Evolutionary conservation across 345 rosid species (phyloP).

Genomic region (Nephelium lappaceum): DNA sequence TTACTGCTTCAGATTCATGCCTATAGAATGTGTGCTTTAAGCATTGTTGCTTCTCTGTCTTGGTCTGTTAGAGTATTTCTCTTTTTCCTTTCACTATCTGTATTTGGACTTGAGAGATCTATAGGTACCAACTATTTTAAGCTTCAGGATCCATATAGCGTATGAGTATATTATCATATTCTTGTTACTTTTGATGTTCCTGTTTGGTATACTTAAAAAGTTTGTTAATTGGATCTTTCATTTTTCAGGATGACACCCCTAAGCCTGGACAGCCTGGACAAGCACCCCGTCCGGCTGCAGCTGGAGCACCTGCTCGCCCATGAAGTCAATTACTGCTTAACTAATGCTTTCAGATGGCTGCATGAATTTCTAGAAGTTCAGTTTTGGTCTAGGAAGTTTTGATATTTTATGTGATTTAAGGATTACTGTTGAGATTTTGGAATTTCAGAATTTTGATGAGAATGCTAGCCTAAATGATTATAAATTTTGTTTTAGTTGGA

Average conservation of each 20-base stretch:
- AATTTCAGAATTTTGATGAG: background rate
- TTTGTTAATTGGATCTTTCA: background rate
- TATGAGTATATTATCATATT: background rate
- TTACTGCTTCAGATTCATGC: background rate
- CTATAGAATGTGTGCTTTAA: background rate
- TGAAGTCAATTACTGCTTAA: conserved; percentile 20
- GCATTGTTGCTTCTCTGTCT: background rate
- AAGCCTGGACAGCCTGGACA: conserved; percentile 72
- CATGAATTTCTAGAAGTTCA: conserved; percentile 9
- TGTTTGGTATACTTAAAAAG: background rate
- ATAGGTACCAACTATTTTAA: background rate
- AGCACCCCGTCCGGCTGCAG: conserved; percentile 61
- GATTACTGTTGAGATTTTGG: conserved; percentile 1
- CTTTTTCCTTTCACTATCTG: background rate
- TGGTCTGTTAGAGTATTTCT: background rate
- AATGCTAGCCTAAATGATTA: background rate
- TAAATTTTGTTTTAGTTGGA: conserved; percentile 2
- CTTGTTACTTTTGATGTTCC: background rate
- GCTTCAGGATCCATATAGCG: background rate
- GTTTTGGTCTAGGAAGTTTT: conserved; percentile 18
- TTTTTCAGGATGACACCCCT: conserved; percentile 55
- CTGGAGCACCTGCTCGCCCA: conserved; percentile 49
- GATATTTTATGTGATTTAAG: background rate
- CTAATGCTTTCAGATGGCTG: conserved; percentile 23
- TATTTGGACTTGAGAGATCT: background rate